Evolutionary conservation across 148 eudicot genomes (phyloP).

Genomic region (Rhododendron ferrugineum): DNA sequence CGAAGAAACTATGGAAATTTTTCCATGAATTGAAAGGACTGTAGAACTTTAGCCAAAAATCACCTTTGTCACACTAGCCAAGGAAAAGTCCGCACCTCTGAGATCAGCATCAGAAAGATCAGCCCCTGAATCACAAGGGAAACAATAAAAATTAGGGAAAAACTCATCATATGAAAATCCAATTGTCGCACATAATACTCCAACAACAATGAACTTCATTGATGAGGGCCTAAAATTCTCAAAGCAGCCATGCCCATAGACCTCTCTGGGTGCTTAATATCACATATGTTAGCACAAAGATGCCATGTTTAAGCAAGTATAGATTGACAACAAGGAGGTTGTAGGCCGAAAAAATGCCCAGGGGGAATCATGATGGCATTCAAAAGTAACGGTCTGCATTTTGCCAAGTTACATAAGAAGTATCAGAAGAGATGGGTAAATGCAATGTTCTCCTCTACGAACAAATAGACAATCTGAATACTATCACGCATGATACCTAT

Average conservation of each 20-base stretch:
- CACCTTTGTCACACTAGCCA: slow-evolving; percentile 88
- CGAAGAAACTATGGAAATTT: neutral
- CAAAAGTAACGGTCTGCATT: neutral
- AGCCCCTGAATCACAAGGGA: slow-evolving; percentile 57
- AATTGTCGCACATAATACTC: neutral
- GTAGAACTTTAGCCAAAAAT: neutral
- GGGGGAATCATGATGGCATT: neutral
- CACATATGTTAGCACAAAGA: neutral
- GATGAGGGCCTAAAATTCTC: neutral
- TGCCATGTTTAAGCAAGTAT: neutral
- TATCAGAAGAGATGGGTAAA: neutral
- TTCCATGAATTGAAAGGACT: neutral
- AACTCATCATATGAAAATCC: neutral
- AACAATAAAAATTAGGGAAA: neutral
- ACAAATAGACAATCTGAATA: neutral
- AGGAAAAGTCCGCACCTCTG: slow-evolving; percentile 87
- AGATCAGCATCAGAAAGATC: slow-evolving; percentile 96
- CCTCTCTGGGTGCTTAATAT: neutral
- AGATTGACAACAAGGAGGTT: neutral
- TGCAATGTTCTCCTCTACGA: neutral
- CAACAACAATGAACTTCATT: neutral
- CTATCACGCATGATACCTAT: neutral
- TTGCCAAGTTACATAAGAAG: neutral
- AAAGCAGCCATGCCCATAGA: neutral
- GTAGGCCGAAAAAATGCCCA: neutral